phyloP scores from a whole-genome alignment of 352 stramenopile species.

The Aphanomyces stellatus region DNA sequence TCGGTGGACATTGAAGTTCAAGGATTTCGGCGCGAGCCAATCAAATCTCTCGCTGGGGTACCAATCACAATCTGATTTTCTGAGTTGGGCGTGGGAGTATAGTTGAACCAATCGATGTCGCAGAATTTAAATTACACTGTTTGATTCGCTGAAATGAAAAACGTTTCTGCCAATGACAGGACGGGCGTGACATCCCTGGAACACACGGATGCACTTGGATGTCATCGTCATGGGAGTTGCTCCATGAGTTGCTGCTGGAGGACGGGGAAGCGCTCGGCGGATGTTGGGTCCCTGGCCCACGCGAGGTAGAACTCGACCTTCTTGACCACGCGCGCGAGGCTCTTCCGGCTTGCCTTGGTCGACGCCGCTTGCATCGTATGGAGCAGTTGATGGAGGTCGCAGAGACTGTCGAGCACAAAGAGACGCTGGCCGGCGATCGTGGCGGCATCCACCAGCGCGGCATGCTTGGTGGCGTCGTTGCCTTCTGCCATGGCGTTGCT shows the following conservation, averaged over 20 bases:
- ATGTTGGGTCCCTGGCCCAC: constrained; percentile 24
- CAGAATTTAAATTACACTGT: too few relatives aligned
- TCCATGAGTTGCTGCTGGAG: background rate
- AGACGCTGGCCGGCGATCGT: constrained; percentile 30
- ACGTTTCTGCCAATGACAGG: too few relatives aligned
- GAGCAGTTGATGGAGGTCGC: constrained; percentile 40
- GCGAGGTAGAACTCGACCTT: constrained; percentile 57
- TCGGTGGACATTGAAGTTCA: too few relatives aligned
- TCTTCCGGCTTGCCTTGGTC: background rate
- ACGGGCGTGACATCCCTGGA: too few relatives aligned
- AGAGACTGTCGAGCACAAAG: constrained; percentile 61
- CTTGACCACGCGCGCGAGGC: constrained; percentile 23
- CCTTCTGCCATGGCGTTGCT: constrained; percentile 23
- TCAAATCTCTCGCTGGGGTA: too few relatives aligned
- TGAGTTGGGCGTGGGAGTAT: too few relatives aligned
- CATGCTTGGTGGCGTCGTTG: constrained; percentile 4
- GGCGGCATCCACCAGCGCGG: constrained; percentile 34
- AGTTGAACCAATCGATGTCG: too few relatives aligned
- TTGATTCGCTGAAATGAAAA: too few relatives aligned
- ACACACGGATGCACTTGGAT: too few relatives aligned
- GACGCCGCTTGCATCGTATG: background rate
- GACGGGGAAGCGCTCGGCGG: background rate
- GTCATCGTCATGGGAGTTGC: background rate
- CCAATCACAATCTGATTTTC: too few relatives aligned
- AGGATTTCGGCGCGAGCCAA: too few relatives aligned